Evolutionary conservation across 805 yeast species (phyloP), one percentile per base, ranked within the genome.

Genomic region (Yarrowia osloensis): DNA sequence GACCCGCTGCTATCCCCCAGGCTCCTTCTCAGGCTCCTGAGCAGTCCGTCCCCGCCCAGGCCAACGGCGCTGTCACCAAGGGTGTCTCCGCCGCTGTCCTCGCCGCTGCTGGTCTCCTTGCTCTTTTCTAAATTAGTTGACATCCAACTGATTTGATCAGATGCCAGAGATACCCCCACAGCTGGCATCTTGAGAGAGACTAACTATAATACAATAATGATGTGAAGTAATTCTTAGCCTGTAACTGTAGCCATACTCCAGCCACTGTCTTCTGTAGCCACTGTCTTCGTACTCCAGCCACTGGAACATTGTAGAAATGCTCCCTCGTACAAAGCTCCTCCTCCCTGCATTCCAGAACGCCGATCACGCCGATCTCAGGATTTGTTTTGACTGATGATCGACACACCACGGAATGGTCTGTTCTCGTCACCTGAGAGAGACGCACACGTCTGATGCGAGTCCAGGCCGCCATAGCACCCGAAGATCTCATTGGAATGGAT

Each of bases 91-190:
- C 61, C 24, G 44, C 44, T 54, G 39, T 54, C 61, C 61, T 54
- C 22, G 61, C 61, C 61, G 61, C 61, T 24, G 61, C 61, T 35
- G 61, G 61, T 54, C 44, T 35, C 44, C 61, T 54, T 35, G 61
- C 61, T 54, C 61, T 54, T 37, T 35, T 54, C 61, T 54, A 54
- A 54, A 54, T 52, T 33, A 12, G 59, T 52, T 33, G 21, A 19
- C 21, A 1, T 4, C 26, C 24, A 19, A 22, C 59, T 35, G 29
- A 35, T 52, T 33, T 35, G 19, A 8, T 15, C 5, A 21, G 61
- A 35, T 35, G 61, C 33, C 44, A 54, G 61, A 28, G 44, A 54
- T 54, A 54, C 61, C 61, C 61, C 35, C 17, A 44, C 29, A 52
- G 44, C 44, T 54, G 44, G 44, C 61, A 35, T 35, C 61, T 24